Percentiles rank a stretch among this genome's conserved stretches.
Evolutionary conservation across 1,139 yeast species (phyloP).

Genomic region (Pneumocystis wakefieldiae): DNA sequence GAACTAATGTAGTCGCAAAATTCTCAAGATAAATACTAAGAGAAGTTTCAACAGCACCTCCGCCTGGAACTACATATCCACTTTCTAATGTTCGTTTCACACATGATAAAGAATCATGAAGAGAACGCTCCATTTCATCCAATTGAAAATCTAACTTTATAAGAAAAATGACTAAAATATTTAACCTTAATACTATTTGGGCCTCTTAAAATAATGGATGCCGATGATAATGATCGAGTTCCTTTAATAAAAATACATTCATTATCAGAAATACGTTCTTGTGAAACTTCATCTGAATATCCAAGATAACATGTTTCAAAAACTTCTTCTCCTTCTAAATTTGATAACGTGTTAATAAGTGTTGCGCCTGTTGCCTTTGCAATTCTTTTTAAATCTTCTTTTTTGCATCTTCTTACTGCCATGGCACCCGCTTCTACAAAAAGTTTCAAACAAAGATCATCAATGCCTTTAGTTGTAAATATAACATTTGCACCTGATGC

Average conservation of each 20-base stretch:
- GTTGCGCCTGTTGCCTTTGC: constrained; percentile 98
- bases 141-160: constrained; percentile 46
- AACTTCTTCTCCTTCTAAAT: constrained; percentile 94
- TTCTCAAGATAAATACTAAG: constrained; percentile 87
- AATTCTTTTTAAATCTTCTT: constrained; percentile 89
- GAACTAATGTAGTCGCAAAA: constrained; percentile 70
- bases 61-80: constrained; percentile 94
- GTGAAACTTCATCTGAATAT: constrained; percentile 79
- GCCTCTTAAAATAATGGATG: constrained; percentile 87
- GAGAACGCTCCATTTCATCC: constrained; percentile 96
- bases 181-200: constrained; percentile 43
- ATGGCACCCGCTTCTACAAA: constrained; percentile 91
- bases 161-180: background rate
- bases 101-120: constrained; percentile 87
- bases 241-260: constrained; percentile 93
- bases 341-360: constrained; percentile 69
- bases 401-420: constrained; percentile 96
- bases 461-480: constrained; percentile 93
- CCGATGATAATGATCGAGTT: constrained; percentile 81
- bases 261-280: constrained; percentile 86
- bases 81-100: constrained; percentile 93
- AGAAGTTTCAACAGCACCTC: constrained; percentile 97
- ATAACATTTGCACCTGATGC: constrained; percentile 93
- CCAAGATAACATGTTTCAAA: constrained; percentile 83
- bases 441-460: constrained; percentile 86